Evolutionary conservation across 108 stramenopile genomes (phyloP).

Genomic region (Asterionellopsis glacialis): DNA sequence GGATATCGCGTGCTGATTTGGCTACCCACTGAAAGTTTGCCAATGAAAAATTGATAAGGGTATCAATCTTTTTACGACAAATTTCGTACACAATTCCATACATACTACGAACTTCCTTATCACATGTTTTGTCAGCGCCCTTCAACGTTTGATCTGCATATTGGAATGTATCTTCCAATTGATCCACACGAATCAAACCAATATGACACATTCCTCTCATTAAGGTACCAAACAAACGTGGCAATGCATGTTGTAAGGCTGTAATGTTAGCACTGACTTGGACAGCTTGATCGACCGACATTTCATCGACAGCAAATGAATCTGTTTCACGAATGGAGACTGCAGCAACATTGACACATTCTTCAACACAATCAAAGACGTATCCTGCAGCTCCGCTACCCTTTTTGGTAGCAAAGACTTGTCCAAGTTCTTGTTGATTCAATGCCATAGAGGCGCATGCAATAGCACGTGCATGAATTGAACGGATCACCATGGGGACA

Average conservation of each 20-base stretch:
- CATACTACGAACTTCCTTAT: constrained; percentile 82
- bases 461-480: constrained; percentile 85
- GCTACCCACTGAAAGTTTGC: constrained; percentile 86
- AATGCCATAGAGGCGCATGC: constrained; percentile 77
- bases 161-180: constrained; percentile 78
- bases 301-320: constrained; percentile 67
- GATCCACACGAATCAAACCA: constrained; percentile 77
- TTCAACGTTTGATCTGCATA: constrained; percentile 77
- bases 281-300: constrained; percentile 80
- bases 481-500: constrained; percentile 73
- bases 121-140: constrained; percentile 84
- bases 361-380: constrained; percentile 83
- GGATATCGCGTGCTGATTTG: constrained; percentile 64
- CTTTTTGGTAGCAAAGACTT: constrained; percentile 77
- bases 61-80: constrained; percentile 82
- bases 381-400: constrained; percentile 74
- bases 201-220: constrained; percentile 87
- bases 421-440: constrained; percentile 85
- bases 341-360: constrained; percentile 81
- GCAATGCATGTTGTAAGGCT: constrained; percentile 70
- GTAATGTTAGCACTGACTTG: constrained; percentile 87
- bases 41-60: constrained; percentile 75
- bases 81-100: constrained; percentile 86
- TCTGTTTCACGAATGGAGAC: constrained; percentile 80
- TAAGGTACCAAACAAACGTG: constrained; percentile 82